Conservation (phyloP, 2,329 filamentous ascomycete genomes). For the Zopfia rhizophila region DNA sequence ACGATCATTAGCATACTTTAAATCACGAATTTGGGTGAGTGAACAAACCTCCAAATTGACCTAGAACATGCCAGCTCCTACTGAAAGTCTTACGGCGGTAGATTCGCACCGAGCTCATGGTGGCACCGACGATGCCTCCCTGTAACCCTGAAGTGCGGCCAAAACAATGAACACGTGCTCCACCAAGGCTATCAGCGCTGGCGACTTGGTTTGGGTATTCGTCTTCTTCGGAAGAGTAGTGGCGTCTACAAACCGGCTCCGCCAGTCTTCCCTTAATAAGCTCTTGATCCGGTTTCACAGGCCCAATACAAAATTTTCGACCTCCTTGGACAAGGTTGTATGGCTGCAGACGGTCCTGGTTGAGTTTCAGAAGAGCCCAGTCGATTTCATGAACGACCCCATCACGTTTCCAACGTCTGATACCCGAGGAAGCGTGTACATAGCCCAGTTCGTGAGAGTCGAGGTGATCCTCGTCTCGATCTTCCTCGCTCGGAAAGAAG, state of each 20-base stretch:
- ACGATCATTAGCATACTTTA: constrained; percentile 18
- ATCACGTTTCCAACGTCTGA: constrained; percentile 77
- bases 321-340: constrained; percentile 75
- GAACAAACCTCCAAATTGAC: constrained; percentile 65
- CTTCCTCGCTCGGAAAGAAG: constrained; percentile 81
- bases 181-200: constrained; percentile 71
- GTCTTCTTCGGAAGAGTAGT: constrained; percentile 49
- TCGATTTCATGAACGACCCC: constrained; percentile 90
- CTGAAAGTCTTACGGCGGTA: constrained; percentile 84
- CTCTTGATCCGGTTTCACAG: constrained; percentile 37
- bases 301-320: constrained; percentile 47
- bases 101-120: constrained; percentile 86
- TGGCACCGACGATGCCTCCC: constrained; percentile 78
- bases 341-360: constrained; percentile 74
- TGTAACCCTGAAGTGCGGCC: constrained; percentile 88
- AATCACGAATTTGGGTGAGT: constrained; percentile 6
- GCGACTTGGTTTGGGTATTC: constrained; percentile 68
- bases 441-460: constrained; percentile 83
- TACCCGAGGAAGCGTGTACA: constrained; percentile 89
- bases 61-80: constrained; percentile 72
- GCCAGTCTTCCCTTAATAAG: constrained; percentile 45
- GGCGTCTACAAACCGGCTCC: constrained; percentile 45
- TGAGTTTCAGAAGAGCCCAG: constrained; percentile 90
- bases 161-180: constrained; percentile 84
- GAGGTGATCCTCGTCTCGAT: constrained; percentile 81